Evolutionary conservation across 2,329 filamentous ascomycete species (phyloP), one percentile per base, ranked within the genome.

Genomic region (Pyricularia pennisetigena): DNA sequence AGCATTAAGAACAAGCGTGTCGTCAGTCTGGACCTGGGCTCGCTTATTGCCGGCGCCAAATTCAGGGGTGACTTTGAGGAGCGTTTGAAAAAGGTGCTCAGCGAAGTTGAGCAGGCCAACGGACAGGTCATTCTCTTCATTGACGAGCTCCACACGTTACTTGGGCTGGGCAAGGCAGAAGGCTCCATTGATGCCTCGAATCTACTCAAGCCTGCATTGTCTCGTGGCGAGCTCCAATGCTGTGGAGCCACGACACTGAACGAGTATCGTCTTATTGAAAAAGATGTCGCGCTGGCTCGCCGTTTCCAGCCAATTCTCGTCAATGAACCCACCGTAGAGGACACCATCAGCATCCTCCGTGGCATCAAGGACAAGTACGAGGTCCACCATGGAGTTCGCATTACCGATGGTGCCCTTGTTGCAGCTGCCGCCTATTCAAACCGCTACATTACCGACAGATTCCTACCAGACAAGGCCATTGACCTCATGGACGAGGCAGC

Each of bases 331-430:
- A 90, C 88, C 0, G 94, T 98, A 0, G 88, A 92, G 72, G 94
- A 97, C 72, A 97, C 95, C 0, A 94, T 99, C 70, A 97, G 93
- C 66, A 98, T 99, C 69, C 82, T 99, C 0, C 88, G 95, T 74
- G 95, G 94, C 65, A 97, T 99, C 81, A 98, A 98, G 76, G 94
- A 98, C 75, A 92, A 93, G 72, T 99, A 99, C 74, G 95, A 98
- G 77, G 92, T 98, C 0, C 95, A 98, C 72, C 95, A 99, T 75
- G 94, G 95, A 79, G 94, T 98, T 0, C 86, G 94, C 68, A 98
- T 99, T 72, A 97, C 93, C 0, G 95, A 98, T 74, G 90, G 91
- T 1, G 93, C 95, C 7, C 81, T 98, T 12, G 94, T 99, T 16
- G 93, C 95, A 1, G 94, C 95, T 2, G 94, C 94, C 2, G 91